These are phyloP conservation scores for Globisporangium nodosum DNA, from an alignment of 352 stramenopile genomes.

Conservation along the genomic window DNA sequence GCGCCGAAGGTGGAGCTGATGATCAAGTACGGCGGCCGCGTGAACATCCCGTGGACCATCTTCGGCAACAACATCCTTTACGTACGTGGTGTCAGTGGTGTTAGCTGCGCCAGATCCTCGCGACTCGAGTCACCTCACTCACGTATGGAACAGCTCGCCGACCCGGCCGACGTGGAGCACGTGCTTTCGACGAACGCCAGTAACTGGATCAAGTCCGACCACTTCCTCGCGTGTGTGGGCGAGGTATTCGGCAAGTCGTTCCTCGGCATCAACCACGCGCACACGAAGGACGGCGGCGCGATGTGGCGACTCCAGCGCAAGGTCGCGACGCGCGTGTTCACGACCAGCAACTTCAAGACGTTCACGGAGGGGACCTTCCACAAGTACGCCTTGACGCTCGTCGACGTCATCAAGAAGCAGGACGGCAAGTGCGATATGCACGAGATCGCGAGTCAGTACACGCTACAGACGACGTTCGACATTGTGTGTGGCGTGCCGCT, in stretches of 20 bases:
- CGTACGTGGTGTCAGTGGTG: background rate
- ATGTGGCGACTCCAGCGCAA: constrained; percentile 74
- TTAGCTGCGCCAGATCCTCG: background rate
- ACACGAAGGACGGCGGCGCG: constrained; percentile 41
- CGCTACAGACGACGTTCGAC: constrained; percentile 46
- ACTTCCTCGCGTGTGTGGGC: constrained; percentile 49
- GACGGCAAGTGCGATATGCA: constrained; percentile 35
- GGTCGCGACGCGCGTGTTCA: constrained; percentile 83
- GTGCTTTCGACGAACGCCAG: constrained; percentile 41
- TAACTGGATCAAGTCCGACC: constrained; percentile 66
- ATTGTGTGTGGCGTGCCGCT: constrained; percentile 44
- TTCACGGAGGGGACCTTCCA: constrained; percentile 42
- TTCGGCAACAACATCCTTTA: constrained; percentile 16
- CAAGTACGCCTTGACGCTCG: constrained; percentile 25
- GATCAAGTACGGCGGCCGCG: constrained; percentile 30
- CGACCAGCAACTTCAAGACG: constrained; percentile 46
- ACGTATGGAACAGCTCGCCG: constrained; percentile 23
- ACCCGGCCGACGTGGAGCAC: constrained; percentile 53
- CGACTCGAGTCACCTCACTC: background rate
- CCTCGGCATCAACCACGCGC: constrained; percentile 55
- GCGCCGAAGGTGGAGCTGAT: constrained; percentile 31
- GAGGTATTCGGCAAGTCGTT: constrained; percentile 67
- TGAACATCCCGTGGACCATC: constrained; percentile 64
- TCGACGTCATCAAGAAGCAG: constrained; percentile 12
- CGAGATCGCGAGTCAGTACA: constrained; percentile 40